These are phyloP conservation scores for Didymella lethalis DNA, from an alignment of 2,329 filamentous ascomycete species.

Conservation along the genomic window DNA sequence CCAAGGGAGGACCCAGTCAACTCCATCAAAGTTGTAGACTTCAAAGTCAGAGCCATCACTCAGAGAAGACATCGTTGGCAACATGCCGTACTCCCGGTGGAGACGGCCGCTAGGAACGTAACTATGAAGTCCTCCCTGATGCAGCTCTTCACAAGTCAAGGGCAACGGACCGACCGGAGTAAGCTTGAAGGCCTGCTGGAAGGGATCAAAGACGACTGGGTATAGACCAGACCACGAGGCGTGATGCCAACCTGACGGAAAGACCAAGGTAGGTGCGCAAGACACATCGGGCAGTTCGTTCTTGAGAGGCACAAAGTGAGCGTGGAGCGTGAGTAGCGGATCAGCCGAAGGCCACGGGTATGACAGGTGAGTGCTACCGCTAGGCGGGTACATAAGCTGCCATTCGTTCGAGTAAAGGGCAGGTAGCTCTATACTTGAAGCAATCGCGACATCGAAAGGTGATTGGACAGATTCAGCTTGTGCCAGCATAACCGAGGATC, in stretches of 20 bases:
- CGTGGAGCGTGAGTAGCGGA: slow-evolving; percentile 25
- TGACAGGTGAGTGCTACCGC: slow-evolving; percentile 29
- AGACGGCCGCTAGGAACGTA: slow-evolving; percentile 28
- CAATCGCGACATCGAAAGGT: slow-evolving; percentile 5
- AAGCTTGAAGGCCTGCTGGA: slow-evolving; percentile 31
- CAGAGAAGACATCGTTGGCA: slow-evolving; percentile 15
- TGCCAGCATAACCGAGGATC: background rate
- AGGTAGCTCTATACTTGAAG: slow-evolving; percentile 16
- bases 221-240: slow-evolving; percentile 26
- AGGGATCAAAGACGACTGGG: slow-evolving; percentile 30
- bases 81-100: slow-evolving; percentile 26
- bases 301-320: slow-evolving; percentile 20
- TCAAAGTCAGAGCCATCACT: slow-evolving; percentile 29
- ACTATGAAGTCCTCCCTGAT: slow-evolving; percentile 25
- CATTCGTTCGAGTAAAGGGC: slow-evolving; percentile 15
- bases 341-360: slow-evolving; percentile 30
- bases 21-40: slow-evolving; percentile 28
- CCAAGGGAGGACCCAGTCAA: slow-evolving; percentile 23
- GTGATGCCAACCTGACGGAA: slow-evolving; percentile 29
- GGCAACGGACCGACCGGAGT: slow-evolving; percentile 32
- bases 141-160: slow-evolving; percentile 30
- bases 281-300: slow-evolving; percentile 27
- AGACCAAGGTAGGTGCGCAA: slow-evolving; percentile 1
- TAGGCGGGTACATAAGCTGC: slow-evolving; percentile 29
- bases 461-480: slow-evolving; percentile 1